Base-by-base conservation (phyloP, 306 rosid genomes). In the Boehmeria nivea region DNA sequence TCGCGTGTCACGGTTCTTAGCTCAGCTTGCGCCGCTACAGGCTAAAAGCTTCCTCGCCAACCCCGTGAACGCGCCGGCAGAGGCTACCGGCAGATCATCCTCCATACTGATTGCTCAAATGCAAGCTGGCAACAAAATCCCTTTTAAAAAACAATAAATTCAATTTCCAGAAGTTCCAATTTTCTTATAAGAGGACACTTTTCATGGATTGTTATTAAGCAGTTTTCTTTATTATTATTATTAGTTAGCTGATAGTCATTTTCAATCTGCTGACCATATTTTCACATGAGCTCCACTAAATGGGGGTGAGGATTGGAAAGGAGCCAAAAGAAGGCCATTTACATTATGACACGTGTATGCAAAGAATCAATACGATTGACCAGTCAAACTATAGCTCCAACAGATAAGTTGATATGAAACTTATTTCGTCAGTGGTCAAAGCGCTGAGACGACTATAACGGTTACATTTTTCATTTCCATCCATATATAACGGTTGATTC, bases 81-180 rank as follows among this genome's bases (percentile, higher is more conserved):
- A 69, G n/a, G n/a, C n/a, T 65, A 59, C 5, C 38, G 11, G 5
- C 38, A 36, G 43, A 49, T 45, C 72, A 60, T 61, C 77, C 67
- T 47, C 56, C 46, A 47, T 42, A 64, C 74, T 65, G 61, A 57
- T 57, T 34, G 68, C 74, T 61, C 64, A 59, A 52, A 79, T 51
- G 5, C 33, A 27, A 54, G 43, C 27, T 18, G 44, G 43, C 59
- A 34, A n/a, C n/a, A n/a, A n/a, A n/a, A n/a, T n/a, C n/a, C n/a
- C n/a, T n/a, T n/a, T n/a, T n/a, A n/a, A n/a, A n/a, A n/a, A n/a
- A n/a, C n/a, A n/a, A n/a, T n/a, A n/a, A n/a, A n/a, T n/a, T n/a
- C n/a, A n/a, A n/a, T n/a, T n/a, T n/a, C n/a, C n/a, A n/a, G n/a
- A n/a, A n/a, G n/a, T n/a, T n/a, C n/a, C n/a, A n/a, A n/a, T n/a